Evolutionary conservation across 2,329 filamentous ascomycete species (phyloP).

Genomic region (Neopestalotiopsis clavispora): DNA sequence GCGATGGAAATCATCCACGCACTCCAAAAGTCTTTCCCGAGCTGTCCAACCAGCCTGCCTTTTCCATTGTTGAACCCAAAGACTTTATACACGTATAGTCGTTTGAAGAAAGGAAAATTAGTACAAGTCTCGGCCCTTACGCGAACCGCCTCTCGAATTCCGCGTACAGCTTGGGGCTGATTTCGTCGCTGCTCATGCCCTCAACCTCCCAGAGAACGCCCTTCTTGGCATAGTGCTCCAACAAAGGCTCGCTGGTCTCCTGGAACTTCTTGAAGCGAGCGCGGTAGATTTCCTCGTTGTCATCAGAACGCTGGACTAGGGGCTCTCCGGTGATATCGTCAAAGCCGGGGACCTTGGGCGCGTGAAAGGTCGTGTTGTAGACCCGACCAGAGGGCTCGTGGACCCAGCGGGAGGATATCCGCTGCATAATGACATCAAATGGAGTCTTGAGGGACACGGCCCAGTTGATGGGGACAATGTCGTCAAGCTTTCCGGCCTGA

Average conservation of each 20-base stretch:
- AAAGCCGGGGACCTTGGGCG: constrained; percentile 76
- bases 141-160: constrained; percentile 83
- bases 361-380: constrained; percentile 94
- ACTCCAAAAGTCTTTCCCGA: constrained; percentile 3
- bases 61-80: constrained; percentile 1
- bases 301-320: constrained; percentile 82
- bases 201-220: constrained; percentile 86
- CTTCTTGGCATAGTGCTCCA: constrained; percentile 87
- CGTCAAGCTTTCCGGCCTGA: constrained; percentile 80
- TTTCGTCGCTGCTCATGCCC: constrained; percentile 92
- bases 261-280: constrained; percentile 81
- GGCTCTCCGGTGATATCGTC: constrained; percentile 93
- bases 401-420: constrained; percentile 91
- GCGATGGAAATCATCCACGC: constrained; percentile 16
- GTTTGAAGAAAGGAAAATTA: neutral
- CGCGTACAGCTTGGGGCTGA: constrained; percentile 83
- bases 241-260: constrained; percentile 81
- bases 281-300: constrained; percentile 85
- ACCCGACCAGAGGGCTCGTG: constrained; percentile 90
- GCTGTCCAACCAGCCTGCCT: neutral
- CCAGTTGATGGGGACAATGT: constrained; percentile 90
- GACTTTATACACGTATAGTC: constrained; percentile 6
- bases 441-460: constrained; percentile 89
- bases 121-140: neutral
- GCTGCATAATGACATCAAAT: constrained; percentile 81